Evolutionary conservation across 2,329 filamentous ascomycete genomes (phyloP), one percentile per base, ranked within the genome.

Genomic region (Aspergillaceae sp.): DNA sequence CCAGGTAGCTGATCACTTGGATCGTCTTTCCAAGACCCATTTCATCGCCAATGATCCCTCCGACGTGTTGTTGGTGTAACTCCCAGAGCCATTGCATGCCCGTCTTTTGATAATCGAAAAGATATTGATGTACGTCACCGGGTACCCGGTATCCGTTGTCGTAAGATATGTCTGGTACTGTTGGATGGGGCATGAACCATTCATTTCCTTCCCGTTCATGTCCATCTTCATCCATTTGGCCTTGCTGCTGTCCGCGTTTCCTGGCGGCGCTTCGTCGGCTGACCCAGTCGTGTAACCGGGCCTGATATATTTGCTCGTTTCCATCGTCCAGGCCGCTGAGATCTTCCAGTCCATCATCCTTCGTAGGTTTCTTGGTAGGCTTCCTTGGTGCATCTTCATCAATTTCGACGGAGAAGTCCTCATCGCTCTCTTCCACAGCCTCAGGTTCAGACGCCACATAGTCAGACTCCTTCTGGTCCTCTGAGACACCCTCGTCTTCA

Each of bases 21-120:
- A 87, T 84, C 1, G 92, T 98, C 70, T 98, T 98, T 3, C 92
- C 92, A n/a, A 98, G 72, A 1, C 94, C 92, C 92, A 98, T 98
- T 66, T 98, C 92, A 60, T 98, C 92, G 4, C 91, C 92, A 35
- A 98, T 79, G 45, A 98, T 97, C 2, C 92, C 92, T 27, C 92
- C 92, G 4, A 95, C 89, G 50, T 85, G 80, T 62, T 96, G 89
- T 46, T 83, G 81, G 62, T 94, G 91, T 2, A 98, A 73, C 64
- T 98, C 91, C 64, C 88, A 89, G 5, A 98, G 77, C 92, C 92
- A 98, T 61, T 95, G 86, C 3, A 98, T 89, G 3, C 91, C 90
- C 0, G 89, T 96, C 66, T 95, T 96, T 60, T 98, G 92, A 56
- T 98, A 98, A 52, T 94, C 88, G 58, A 97, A 98, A 0, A 98